phyloP scores from a whole-genome alignment of 192 early-diverging fungal species.

The Entrophospora sp. region DNA sequence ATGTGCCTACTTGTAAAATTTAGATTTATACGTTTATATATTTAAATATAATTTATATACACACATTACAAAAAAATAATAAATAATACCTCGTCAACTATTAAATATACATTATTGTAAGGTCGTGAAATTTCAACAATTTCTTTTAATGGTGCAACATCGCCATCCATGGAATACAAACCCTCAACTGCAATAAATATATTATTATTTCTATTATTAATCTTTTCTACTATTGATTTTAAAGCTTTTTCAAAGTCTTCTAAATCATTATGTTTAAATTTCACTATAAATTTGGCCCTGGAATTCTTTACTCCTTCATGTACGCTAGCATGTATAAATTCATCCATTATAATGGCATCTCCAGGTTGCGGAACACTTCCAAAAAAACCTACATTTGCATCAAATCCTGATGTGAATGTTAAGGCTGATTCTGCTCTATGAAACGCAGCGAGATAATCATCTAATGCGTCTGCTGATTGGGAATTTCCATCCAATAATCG shows the following conservation, averaged over 20 bases:
- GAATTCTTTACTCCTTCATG: conserved; percentile 69
- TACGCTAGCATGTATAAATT: conserved; percentile 70
- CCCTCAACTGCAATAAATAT: conserved; percentile 70
- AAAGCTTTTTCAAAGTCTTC: conserved; percentile 39
- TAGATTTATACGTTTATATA: conserved; percentile 2
- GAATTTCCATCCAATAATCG: conserved; percentile 70
- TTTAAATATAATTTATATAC: not conserved
- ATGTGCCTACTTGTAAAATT: conserved; percentile 49
- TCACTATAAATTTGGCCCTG: conserved; percentile 29
- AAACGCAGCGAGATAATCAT: conserved; percentile 52
- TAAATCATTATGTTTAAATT: conserved; percentile 62
- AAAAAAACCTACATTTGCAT: conserved; percentile 71
- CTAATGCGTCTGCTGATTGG: conserved; percentile 48
- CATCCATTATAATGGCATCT: conserved; percentile 63
- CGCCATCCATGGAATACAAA: conserved; percentile 82
- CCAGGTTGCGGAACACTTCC: conserved; percentile 53
- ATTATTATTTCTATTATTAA: not conserved
- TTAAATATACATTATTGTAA: conserved; percentile 50
- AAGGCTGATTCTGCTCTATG: conserved; percentile 50
- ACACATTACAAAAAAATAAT: not conserved
- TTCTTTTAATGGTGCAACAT: conserved; percentile 56
- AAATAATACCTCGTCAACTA: conserved; percentile 66
- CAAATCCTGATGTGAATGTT: conserved; percentile 81
- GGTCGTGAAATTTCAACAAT: conserved; percentile 44
- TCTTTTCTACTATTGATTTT: not conserved